Conservation (phyloP, 1,139 yeast species). For the Lodderomyces margitis region DNA sequence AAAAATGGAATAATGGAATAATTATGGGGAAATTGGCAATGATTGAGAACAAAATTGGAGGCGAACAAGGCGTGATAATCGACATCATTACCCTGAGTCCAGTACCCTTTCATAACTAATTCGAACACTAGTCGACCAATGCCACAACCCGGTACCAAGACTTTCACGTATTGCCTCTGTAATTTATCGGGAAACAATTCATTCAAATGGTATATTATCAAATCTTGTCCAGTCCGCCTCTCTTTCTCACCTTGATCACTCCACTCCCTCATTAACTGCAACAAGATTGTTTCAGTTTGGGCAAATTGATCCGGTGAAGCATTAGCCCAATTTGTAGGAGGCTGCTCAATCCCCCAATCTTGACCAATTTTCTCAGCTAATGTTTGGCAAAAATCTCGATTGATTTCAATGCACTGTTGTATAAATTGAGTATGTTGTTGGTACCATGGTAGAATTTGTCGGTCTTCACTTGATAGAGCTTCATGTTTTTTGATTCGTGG, state of each 20-base stretch:
- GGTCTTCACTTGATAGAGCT: constrained; percentile 39
- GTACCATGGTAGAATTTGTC: constrained; percentile 52
- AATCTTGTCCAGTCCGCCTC: constrained; percentile 45
- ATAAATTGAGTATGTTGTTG: constrained; percentile 43
- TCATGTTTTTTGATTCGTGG: constrained; percentile 32
- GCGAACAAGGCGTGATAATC: constrained; percentile 77
- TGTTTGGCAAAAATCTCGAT: constrained; percentile 45
- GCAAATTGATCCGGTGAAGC: constrained; percentile 50
- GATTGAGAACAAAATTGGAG: constrained; percentile 64
- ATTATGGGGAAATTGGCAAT: constrained; percentile 37
- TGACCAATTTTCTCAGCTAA: constrained; percentile 49
- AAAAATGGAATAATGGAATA: constrained; percentile 53
- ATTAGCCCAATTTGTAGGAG: constrained; percentile 39
- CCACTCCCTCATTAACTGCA: constrained; percentile 79
- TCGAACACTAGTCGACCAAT: constrained; percentile 78
- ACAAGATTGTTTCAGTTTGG: constrained; percentile 59
- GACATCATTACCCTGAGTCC: constrained; percentile 83
- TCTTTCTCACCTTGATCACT: constrained; percentile 58
- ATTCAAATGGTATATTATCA: constrained; percentile 46
- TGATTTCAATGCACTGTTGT: constrained; percentile 46
- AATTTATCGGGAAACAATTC: constrained; percentile 39
- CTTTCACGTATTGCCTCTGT: constrained; percentile 38
- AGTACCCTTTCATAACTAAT: constrained; percentile 62
- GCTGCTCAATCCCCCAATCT: constrained; percentile 51
- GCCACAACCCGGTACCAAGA: constrained; percentile 84